Percentiles rank a stretch among this genome's conserved stretches.
Conservation (phyloP, 257 asterid species). For the Solanum neorickii region DNA sequence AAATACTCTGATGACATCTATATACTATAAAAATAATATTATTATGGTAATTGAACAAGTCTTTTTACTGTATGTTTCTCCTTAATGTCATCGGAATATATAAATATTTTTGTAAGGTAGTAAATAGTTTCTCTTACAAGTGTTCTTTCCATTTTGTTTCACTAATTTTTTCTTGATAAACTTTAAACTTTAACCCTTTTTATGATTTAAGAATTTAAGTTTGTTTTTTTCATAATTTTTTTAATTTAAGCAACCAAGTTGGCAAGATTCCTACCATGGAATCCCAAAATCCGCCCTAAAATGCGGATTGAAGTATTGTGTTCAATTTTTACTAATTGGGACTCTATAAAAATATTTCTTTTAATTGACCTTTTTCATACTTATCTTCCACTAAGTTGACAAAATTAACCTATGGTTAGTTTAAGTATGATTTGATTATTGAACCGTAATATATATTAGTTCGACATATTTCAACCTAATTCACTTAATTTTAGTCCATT, state of each 20-base stretch:
- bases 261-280: constrained; percentile 24
- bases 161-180: background rate
- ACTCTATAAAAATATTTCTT: background rate
- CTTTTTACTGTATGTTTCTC: background rate
- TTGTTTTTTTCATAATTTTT: background rate
- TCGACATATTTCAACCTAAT: background rate
- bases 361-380: background rate
- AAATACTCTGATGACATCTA: background rate
- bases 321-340: constrained; percentile 10
- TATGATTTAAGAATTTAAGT: background rate
- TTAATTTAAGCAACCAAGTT: background rate
- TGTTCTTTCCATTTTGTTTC: too few species aligned
- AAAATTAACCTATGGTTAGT: background rate
- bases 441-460: background rate
- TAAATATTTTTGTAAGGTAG: background rate
- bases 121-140: background rate
- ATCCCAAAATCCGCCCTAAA: constrained; percentile 25
- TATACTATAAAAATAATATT: too few species aligned
- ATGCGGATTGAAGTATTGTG: constrained; percentile 10
- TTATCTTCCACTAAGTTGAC: constrained; percentile 3
- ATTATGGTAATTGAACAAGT: too few species aligned
- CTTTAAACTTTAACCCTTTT: background rate
- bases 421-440: background rate
- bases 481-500: background rate
- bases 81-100: background rate